Base-by-base conservation (phyloP, 768 basidiomycete genomes). In the Podaxis sp. region DNA sequence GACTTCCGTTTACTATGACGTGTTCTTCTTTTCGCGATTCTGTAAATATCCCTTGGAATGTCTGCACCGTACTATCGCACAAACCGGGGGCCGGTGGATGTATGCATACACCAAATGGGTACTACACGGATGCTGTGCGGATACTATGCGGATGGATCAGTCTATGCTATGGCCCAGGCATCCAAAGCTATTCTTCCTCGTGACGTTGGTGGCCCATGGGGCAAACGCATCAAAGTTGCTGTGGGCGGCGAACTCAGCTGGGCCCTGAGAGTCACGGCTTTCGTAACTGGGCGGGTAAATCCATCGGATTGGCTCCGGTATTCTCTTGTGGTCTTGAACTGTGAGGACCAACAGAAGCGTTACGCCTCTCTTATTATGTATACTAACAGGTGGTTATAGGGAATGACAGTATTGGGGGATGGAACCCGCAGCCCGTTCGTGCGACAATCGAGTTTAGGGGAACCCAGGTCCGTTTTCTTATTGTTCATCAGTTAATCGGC, bases 141-240 rank as follows among this genome's bases (percentile, higher is more conserved):
- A 15, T 17, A 15, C 41, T 17, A n/a, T 44, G 5, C 17, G 40
- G 37, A 41, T 55, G 36, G 60, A 50, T 30, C 49, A 86, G 84
- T 86, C 73, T 90, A 89, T 65, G 70, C 83, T 1, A 84, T 90
- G 84, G 87, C 86, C 3, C 88, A 90, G 44, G 83, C 85, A 1
- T 87, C 87, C 22, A 88, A 89, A 71, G 90, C 87, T 12, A 81
- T 87, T 51, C 75, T 89, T 15, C 89, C 90, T 1, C 82, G 83
- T 51, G 89, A 91, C 59, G 68, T 70, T 3, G 84, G 83, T 5
- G 89, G 90, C 1, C 86, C 88, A 0, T 87, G 77, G 66, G 90
- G 85, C 20, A 76, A 85, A 67, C 80, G 90, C 15, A 84, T 91
- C 46, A 84, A 82, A 6, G 84, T 87, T 13, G 76, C 77, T 24